Percentiles rank a stretch among this genome's conserved stretches.
phyloP scores from a whole-genome alignment of 2,329 filamentous ascomycete species.

The Hypoxylon sp. region DNA sequence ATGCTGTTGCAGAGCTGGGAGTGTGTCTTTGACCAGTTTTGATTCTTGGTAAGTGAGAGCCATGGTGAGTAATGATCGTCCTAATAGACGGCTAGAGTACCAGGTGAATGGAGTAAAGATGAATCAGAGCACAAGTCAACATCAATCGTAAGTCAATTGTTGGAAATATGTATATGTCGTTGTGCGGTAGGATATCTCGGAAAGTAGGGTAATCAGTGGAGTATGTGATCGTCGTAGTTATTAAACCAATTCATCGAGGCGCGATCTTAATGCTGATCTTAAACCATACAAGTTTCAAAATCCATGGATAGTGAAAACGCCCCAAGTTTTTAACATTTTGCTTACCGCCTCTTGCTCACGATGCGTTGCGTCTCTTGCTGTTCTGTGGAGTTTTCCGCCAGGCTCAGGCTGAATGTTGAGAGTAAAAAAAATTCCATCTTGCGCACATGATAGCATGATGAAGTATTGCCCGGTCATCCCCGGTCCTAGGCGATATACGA shows the following conservation, averaged over 20 bases:
- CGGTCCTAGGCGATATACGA: constrained; percentile 16
- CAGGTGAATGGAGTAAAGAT: background rate
- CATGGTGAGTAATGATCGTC: constrained; percentile 38
- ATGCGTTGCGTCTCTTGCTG: constrained; percentile 16
- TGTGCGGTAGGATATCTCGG: background rate
- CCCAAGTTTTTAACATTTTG: constrained; percentile 25
- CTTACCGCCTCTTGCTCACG: constrained; percentile 31
- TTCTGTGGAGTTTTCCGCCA: constrained; percentile 27
- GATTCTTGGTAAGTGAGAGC: constrained; percentile 68
- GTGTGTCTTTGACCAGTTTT: constrained; percentile 76
- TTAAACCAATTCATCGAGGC: constrained; percentile 8
- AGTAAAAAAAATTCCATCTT: constrained; percentile 24
- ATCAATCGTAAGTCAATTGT: background rate
- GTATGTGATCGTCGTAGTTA: constrained; percentile 8
- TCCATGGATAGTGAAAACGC: constrained; percentile 15
- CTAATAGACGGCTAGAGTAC: constrained; percentile 8
- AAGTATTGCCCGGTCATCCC: constrained; percentile 29
- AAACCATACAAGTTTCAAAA: constrained; percentile 27
- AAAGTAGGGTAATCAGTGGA: constrained; percentile 1
- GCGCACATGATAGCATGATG: constrained; percentile 23
- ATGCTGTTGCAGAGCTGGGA: constrained; percentile 76
- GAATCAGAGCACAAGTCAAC: background rate
- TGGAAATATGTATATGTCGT: constrained; percentile 1
- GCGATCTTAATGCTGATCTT: constrained; percentile 21
- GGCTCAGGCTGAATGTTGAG: constrained; percentile 26